These are phyloP conservation scores for Globisporangium okanoganense DNA, from an alignment of 352 stramenopile genomes.

Conservation along the genomic window DNA sequence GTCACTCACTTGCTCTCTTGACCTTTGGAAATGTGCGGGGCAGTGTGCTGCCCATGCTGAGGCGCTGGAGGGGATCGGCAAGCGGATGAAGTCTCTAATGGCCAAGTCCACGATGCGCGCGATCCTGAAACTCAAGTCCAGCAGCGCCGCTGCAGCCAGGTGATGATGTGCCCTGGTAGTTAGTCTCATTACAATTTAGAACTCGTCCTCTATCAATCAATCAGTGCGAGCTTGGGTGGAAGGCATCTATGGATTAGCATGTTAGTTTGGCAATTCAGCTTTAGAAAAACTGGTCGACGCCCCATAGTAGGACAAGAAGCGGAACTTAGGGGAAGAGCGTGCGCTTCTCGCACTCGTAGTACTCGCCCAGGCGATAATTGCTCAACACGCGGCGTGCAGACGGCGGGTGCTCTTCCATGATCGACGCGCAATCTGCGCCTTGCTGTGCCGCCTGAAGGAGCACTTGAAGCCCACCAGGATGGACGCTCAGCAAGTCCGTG, in stretches of 20 bases:
- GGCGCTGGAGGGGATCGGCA: conserved; percentile 38
- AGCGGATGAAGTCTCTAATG: conserved; percentile 51
- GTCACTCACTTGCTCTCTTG: neutral
- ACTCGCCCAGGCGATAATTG: conserved; percentile 61
- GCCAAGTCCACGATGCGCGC: conserved; percentile 59
- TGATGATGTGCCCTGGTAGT: neutral
- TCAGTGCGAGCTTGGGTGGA: neutral
- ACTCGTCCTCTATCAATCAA: neutral
- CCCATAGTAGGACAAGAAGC: neutral
- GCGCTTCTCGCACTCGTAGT: conserved; percentile 54
- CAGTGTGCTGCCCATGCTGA: conserved; percentile 39
- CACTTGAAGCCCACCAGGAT: conserved; percentile 82
- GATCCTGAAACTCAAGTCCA: conserved; percentile 55
- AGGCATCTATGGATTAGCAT: neutral
- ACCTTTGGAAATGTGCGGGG: neutral
- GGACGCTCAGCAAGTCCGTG: conserved; percentile 81
- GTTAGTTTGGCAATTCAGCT: conserved; percentile 1
- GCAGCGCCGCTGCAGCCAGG: neutral
- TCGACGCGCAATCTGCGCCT: conserved; percentile 47
- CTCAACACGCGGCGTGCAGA: conserved; percentile 35
- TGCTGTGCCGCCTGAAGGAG: conserved; percentile 49
- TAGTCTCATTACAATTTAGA: neutral
- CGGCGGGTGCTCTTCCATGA: conserved; percentile 53
- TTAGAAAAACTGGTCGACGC: neutral
- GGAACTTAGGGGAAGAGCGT: conserved; percentile 19